These are phyloP conservation scores for Dillenia turbinata DNA, from an alignment of 164 flowering plant genomes.

Conservation along the genomic window DNA sequence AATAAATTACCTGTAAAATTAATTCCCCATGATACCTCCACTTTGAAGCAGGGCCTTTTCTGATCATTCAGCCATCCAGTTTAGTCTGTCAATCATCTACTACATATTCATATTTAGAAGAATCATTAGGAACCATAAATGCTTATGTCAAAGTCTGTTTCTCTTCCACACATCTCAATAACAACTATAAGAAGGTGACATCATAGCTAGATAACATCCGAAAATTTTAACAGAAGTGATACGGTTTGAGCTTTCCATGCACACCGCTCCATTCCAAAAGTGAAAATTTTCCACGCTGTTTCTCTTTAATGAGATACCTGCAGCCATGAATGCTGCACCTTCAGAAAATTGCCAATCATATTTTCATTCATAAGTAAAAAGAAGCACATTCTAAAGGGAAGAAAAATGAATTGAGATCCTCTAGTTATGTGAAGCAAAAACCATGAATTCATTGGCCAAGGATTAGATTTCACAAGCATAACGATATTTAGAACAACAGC, in stretches of 20 bases:
- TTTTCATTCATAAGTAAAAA: neutral
- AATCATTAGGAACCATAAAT: neutral
- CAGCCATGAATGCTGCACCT: neutral
- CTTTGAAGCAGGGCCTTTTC: constrained; percentile 81
- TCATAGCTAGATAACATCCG: neutral
- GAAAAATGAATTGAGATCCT: no score
- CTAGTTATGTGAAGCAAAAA: no score
- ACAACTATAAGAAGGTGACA: no score
- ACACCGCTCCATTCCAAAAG: constrained; percentile 94
- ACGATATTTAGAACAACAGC: no score
- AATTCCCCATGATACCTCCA: constrained; percentile 93
- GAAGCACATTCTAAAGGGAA: no score
- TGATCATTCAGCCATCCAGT: constrained; percentile 94
- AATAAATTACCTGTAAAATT: constrained; percentile 62
- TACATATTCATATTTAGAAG: neutral
- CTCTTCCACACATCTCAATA: no score
- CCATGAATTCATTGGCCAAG: no score
- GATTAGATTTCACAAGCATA: no score
- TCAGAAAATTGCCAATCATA: neutral
- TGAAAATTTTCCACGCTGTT: constrained; percentile 95
- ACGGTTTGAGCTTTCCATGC: constrained; percentile 8
- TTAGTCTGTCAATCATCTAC: constrained; percentile 78
- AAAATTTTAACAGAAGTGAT: neutral
- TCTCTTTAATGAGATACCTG: constrained; percentile 90
- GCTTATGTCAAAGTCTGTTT: no score